Base-by-base conservation (phyloP, 306 rosid species). In the Psophocarpus tetragonolobus region DNA sequence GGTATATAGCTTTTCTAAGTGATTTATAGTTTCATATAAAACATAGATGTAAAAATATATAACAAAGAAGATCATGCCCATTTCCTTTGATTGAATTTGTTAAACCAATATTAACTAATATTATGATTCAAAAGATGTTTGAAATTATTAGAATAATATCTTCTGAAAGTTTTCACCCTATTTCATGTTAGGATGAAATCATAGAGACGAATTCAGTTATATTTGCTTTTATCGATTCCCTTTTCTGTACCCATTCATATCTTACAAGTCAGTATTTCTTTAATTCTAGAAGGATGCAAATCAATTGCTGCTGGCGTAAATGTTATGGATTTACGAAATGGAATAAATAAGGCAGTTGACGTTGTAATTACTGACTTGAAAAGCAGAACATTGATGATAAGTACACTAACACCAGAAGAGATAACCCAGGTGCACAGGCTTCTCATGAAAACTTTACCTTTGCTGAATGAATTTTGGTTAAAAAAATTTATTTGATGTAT, bases 371-470 rank as follows among this genome's bases (percentile, higher is more conserved):
- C 89, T 17, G 96, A 91, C 70, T 85, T 95, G 90, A 95, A 89
- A 86, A 89, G 89, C 75, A 90, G 74, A 76, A 93, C 97, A 83
- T 71, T 86, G 68, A 91, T 88, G 98, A 91, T 95, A 80, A 87
- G 97, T 84, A 95, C 98, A n/a, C n/a, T n/a, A n/a, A n/a, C n/a
- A 9, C 89, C 91, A 8, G 97, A 92, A 77, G 97, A 95, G 75
- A 92, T 95, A 82, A 89, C 93, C 58, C 98, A 95, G 98, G 98
- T 94, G 79, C 85, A 79, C 30, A 42, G 69, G 76, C 56, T 82
- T 73, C 60, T 73, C 35, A 63, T 45, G 63, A 82, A 66, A 80
- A 32, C 27, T 13, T 71, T 18, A 15, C 63, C 15, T 33, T 44
- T 71, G 6, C 83, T 79, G 36, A 73, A 53, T 41, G 77, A 51